Evolutionary conservation across 2,329 filamentous ascomycete genomes (phyloP).

Genomic region (Arthrinium puccinioides): DNA sequence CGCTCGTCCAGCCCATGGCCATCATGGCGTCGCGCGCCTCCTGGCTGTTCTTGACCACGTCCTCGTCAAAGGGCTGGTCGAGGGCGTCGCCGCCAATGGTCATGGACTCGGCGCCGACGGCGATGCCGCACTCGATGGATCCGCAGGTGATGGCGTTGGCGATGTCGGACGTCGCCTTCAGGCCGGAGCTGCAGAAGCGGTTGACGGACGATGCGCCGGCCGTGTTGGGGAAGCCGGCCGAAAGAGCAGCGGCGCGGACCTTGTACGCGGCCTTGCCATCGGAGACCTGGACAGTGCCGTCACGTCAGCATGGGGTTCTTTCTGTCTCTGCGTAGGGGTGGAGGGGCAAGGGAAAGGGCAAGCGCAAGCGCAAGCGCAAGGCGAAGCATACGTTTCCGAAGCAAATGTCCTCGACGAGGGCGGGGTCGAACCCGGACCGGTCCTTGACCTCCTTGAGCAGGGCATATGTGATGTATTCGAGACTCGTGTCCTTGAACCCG

Average conservation of each 20-base stretch:
- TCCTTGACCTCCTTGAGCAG: conserved; percentile 69
- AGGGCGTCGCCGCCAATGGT: conserved; percentile 63
- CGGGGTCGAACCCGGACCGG: conserved; percentile 70
- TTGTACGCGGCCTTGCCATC: conserved; percentile 87
- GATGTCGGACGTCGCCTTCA: conserved; percentile 93
- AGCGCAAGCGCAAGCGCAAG: too few species aligned
- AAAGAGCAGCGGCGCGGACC: conserved; percentile 77
- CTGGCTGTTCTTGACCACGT: conserved; percentile 62
- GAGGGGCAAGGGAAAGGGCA: not conserved
- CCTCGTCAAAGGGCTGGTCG: conserved; percentile 67
- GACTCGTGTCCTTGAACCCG: conserved; percentile 86
- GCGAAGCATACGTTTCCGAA: conserved; percentile 79
- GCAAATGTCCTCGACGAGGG: conserved; percentile 81
- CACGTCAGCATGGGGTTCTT: not conserved
- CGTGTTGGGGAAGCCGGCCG: conserved; percentile 91
- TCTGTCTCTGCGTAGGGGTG: not conserved
- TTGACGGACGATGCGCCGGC: conserved; percentile 75
- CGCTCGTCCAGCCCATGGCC: conserved; percentile 96
- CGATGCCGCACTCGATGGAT: conserved; percentile 80
- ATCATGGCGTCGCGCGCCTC: conserved; percentile 81
- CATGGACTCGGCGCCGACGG: conserved; percentile 88
- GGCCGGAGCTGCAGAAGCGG: conserved; percentile 94
- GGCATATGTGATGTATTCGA: conserved; percentile 81
- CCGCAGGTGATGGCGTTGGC: conserved; percentile 77
- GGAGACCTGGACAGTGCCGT: conserved; percentile 51